Evolutionary conservation across 1,284 basidiomycete species (phyloP), one percentile per base, ranked within the genome.

Genomic region (Tilletia walkeri): DNA sequence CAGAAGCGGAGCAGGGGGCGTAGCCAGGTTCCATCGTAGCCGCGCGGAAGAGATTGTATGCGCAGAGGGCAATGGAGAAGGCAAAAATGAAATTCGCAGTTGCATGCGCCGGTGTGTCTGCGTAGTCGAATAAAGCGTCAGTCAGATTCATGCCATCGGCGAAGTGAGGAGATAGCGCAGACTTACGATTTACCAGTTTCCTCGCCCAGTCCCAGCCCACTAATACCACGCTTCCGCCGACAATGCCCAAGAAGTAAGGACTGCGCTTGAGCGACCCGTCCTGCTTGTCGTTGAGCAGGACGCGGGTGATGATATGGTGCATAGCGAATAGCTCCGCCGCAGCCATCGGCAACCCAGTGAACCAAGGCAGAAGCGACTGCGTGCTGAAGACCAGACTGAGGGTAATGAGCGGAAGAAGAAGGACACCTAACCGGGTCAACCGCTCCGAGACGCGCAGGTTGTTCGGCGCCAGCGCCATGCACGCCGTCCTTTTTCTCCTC

Each of bases 191-290:
- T 4, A 93, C 85, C 16, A 94, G 87, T 50, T 77, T 79, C 10
- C 89, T 87, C 6, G 89, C 84, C 94, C 94, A 98, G 67, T 88
- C 89, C 76, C 89, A 94, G 0, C 88, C 87, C 1, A 97, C 92
- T 92, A 94, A 95, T 45, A 93, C 84, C 80, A 98, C 88, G 16
- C 92, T 93, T 0, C 87, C 92, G 65, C 87, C 88, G 73, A 99
- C 95, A 75, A 99, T 93, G 12, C 92, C 91, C 1, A 92, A 88
- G 80, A 97, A 95, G 85, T 98, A 98, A 1, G 94, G 94, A 63
- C 73, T 75, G 14, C 73, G 66, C 47, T 82, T 80, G n/a, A 82
- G n/a, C 14, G 72, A 74, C 53, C 80, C 75, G 30, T 73, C 70
- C 34, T 77, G 72, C 39, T 54, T 66, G 39, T 81, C 74, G 76